Percentiles rank a stretch among this genome's conserved stretches.
These are phyloP conservation scores for Ganoderma lingzhi DNA, from an alignment of 1,284 basidiomycete species.

Conservation along the genomic window DNA sequence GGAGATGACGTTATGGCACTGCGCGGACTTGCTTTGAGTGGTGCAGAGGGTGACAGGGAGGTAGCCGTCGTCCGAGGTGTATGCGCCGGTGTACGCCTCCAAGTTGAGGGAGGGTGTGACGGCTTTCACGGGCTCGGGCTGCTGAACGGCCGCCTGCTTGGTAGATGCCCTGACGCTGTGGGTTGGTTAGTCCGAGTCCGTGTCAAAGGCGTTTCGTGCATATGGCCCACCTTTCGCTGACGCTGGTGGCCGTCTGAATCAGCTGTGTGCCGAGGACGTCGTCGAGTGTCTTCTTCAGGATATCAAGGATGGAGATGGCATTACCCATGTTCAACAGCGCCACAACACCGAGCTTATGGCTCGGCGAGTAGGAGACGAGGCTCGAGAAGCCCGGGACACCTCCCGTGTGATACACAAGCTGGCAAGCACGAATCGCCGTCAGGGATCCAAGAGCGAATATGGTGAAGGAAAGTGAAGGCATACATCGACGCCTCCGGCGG, in stretches of 20 bases:
- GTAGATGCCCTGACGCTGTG: background rate
- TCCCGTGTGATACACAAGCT: constrained; percentile 37
- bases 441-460: too few relatives aligned
- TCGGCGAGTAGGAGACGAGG: constrained; percentile 39
- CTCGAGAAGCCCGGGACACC: constrained; percentile 47
- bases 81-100: background rate
- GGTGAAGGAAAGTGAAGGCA: background rate
- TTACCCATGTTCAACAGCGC: constrained; percentile 51
- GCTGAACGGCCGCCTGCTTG: background rate
- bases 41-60: constrained; percentile 45
- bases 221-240: background rate
- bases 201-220: background rate
- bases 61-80: constrained; percentile 23
- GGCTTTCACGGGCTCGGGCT: background rate
- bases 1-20: constrained; percentile 37
- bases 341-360: constrained; percentile 49
- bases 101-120: background rate
- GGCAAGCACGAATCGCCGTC: background rate
- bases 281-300: constrained; percentile 29
- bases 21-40: constrained; percentile 34
- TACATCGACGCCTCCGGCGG: constrained; percentile 18
- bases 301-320: constrained; percentile 41
- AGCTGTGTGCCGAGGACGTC: constrained; percentile 4
- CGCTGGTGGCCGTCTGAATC: background rate
- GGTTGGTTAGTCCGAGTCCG: background rate